Conservation (phyloP, 176 grass and related monocot genomes). For the Typha latifolia region DNA sequence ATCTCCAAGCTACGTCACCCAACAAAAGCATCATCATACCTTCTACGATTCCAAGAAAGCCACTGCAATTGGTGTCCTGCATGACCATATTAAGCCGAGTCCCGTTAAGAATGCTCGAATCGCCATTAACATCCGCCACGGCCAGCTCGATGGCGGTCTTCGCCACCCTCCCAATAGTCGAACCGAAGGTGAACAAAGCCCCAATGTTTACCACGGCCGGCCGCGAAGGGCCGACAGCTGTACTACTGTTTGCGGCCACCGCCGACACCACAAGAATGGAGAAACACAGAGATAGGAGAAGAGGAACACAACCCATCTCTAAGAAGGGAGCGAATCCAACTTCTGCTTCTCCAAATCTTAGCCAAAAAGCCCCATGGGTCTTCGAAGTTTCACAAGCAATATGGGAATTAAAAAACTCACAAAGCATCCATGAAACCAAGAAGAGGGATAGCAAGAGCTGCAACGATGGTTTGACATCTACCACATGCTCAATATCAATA, state of each 20-base stretch:
- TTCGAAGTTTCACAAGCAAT: too few relatives aligned
- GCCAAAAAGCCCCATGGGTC: not conserved
- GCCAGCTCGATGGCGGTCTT: conserved; percentile 56
- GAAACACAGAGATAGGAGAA: conserved; percentile 15
- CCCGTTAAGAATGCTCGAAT: conserved; percentile 36
- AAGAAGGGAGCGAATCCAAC: not conserved
- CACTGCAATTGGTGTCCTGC: conserved; percentile 77
- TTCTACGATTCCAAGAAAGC: conserved; percentile 60
- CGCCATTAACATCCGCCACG: conserved; percentile 55
- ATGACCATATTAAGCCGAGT: conserved; percentile 38
- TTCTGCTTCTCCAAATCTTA: not conserved
- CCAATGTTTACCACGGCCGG: conserved; percentile 43
- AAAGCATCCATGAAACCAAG: too few relatives aligned
- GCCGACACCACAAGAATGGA: conserved; percentile 15
- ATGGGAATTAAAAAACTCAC: too few relatives aligned
- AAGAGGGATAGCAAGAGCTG: too few relatives aligned
- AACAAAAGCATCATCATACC: conserved; percentile 10
- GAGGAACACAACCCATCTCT: conserved; percentile 25
- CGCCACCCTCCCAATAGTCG: conserved; percentile 43
- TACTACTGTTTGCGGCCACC: conserved; percentile 22
- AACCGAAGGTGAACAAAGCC: conserved; percentile 57
- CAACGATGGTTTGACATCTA: too few relatives aligned
- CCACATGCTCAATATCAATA: too few relatives aligned
- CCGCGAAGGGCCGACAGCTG: conserved; percentile 8
- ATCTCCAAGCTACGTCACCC: not conserved